Evolutionary conservation across 345 rosid genomes (phyloP), one percentile per base, ranked within the genome.

Genomic region (Citrus maxima): DNA sequence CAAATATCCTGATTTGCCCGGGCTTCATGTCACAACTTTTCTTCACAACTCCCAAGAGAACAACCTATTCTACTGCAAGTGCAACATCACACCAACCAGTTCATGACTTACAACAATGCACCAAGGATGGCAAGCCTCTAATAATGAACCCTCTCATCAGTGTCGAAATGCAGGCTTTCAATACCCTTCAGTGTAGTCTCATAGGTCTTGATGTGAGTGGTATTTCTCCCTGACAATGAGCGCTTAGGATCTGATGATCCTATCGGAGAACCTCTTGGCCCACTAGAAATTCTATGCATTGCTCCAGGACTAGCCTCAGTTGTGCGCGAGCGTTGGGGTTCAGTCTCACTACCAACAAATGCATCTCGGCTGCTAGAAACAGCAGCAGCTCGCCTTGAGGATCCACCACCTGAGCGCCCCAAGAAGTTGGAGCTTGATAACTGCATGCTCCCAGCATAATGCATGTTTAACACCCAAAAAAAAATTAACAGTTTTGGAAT

Each of bases 341-440:
- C 98, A 27, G 81, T 21, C 40, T 90, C 94, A 51, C 88, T 87
- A 61, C 94, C 95, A 21, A 72, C 82, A 80, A 87, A 84, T 12
- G 89, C 89, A 76, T 90, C 92, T 10, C 90, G 94, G 70, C 95
- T 86, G 76, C 89, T 63, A 58, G 89, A 86, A 84, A 85, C 86
- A 77, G 82, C 90, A 42, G 86, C 89, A 51, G 86, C 85, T 78
- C 88, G 88, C 75, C 93, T 87, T 14, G 90, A 74, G 0, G 92
- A 87, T 77, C 95, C 97, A 74, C 90, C 97, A 72, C 89, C 87
- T 35, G 97, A 70, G 35, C 91, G 90, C 70, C 92, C 95, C 34
- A 89, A 70, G 79, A 90, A 78, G 72, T 85, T 70, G 68, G 91
- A 87, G 82, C 88, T 84, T 64, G 94, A 87, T 80, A 90, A 73